Evolutionary conservation across 208 protist genomes (phyloP), one percentile per base, ranked within the genome.

Genomic region (Plasmodiophora brassicae): DNA sequence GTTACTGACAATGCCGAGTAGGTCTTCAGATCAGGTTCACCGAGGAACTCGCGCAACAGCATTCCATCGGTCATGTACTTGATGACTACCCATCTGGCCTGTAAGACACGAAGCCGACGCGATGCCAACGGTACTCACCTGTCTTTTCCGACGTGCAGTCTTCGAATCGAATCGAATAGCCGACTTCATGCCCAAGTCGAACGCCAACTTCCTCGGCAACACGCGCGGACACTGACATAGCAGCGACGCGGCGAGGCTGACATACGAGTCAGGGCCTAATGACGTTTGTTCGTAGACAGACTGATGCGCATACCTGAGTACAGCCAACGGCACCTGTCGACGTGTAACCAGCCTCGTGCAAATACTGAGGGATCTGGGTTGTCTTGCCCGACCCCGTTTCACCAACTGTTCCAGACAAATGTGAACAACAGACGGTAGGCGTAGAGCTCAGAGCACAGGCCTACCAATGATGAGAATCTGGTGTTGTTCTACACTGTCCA

Each of bases 241-340:
- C 98, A 8, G 99, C 99, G 57, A 99, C 98, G 71, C 98, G 94
- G 25, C 99, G 93, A 32, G 99, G 99, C 91, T 99, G 38, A 38
- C 85, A 88, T 20, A 84, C 53, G 65, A 10, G 14, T 86, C 41
- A 86, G 45, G 8, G n/a, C 5, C 45, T 36, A 72, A 87, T 10
- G 10, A 78, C 38, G 46, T n/a, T 5, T 78, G 5, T 14, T 38
- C 5, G 41, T 5, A 78, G 20, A 38, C n/a, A 5, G 65, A 78
- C n/a, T n/a, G n/a, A n/a, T n/a, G n/a, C n/a, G n/a, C n/a, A n/a
- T n/a, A n/a, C 65, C 65, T 78, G 99, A 8, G 99, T 99, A 50
- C 90, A 93, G 32, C 87, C 89, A 5, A 91, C 89, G 84, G 71
- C 89, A 0, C 89, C 91, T 71, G 78, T 78, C n/a, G 38, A 54